Evolutionary conservation across 768 basidiomycete genomes (phyloP), one percentile per base, ranked within the genome.

Genomic region (Auricularia sp.): DNA sequence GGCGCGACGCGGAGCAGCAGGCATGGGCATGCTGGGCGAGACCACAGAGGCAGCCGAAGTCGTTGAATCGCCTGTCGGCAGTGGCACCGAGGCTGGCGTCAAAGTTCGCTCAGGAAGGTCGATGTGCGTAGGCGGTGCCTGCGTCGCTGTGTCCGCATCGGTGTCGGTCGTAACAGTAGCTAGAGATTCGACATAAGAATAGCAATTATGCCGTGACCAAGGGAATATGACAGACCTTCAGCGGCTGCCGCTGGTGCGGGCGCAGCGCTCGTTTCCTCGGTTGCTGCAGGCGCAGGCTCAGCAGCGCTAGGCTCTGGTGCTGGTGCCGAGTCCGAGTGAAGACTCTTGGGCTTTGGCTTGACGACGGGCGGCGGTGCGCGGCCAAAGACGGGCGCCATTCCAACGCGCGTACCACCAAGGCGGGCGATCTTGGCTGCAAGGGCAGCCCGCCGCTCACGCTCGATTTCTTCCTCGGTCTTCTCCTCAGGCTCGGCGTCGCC

Each of bases 371-470:
- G 73, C 1, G 84, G 83, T 67, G 82, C 82, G 63, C 79, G 79
- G 14, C 83, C 86, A 75, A 91, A 86, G 65, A 87, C 77, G 61
- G 90, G 87, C 1, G 88, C 62, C 88, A 96, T 89, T 3, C 90
- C 91, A 29, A 93, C 78, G 64, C 87, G 79, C 14, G 91, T 84
- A 61, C 93, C 95, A 35, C 95, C 95, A 18, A 98, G 81, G 66
- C 89, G 88, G 51, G 93, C 94, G 92, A 98, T 93, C 58, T 94
- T 83, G 29, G 93, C 93, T 37, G 94, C 92, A 71, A 98, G 87
- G 11, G 90, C 87, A 3, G 92, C 90, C 54, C 94, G 84, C 58
- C 89, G 83, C 71, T 90, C 87, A 63, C 87, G 79, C 69, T 90
- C 89, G 68, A 89, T 87, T 24, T 78, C 76, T 70, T 87, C 86